A percentile compares a stretch with the other conserved stretches of the same genome.
phyloP scores from a whole-genome alignment of 495 filamentous ascomycete species.

The Podospora didyma region DNA sequence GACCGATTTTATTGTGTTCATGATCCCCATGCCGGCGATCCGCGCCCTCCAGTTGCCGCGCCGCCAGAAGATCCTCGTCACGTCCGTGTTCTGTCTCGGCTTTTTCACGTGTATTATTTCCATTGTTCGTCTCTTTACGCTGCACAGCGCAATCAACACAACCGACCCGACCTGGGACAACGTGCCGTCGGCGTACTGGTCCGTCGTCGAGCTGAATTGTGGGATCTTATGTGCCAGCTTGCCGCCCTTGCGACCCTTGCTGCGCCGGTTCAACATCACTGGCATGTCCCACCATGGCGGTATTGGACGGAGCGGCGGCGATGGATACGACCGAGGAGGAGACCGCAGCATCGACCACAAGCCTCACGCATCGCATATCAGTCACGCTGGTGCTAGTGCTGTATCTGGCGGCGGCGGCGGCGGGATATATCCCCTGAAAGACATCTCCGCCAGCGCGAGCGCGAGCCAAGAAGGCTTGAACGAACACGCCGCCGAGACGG shows the following conservation, averaged over 20 bases:
- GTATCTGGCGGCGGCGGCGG: neutral
- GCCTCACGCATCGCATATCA: no score
- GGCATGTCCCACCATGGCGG: no score
- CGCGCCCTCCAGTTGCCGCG: conserved; percentile 25
- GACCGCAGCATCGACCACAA: no score
- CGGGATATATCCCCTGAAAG: conserved; percentile 1
- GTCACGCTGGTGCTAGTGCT: no score
- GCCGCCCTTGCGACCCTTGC: conserved; percentile 22
- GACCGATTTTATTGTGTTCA: conserved; percentile 36
- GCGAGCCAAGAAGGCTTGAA: conserved; percentile 9
- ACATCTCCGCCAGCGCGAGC: neutral
- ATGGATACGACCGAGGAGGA: no score
- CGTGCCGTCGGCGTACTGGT: conserved; percentile 21
- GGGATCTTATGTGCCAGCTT: conserved; percentile 29
- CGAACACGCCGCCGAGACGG: neutral
- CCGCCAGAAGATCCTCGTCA: conserved; percentile 26
- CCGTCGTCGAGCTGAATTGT: conserved; percentile 28
- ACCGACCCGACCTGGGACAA: conserved; percentile 24
- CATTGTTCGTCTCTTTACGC: conserved; percentile 24
- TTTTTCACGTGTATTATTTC: conserved; percentile 28
- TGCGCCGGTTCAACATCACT: neutral
- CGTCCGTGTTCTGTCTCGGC: conserved; percentile 17
- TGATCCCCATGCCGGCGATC: conserved; percentile 33
- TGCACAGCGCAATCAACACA: conserved; percentile 8
- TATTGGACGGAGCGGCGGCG: no score